Evolutionary conservation across 2,329 filamentous ascomycete species (phyloP).

Genomic region (Alternaria alternata): DNA sequence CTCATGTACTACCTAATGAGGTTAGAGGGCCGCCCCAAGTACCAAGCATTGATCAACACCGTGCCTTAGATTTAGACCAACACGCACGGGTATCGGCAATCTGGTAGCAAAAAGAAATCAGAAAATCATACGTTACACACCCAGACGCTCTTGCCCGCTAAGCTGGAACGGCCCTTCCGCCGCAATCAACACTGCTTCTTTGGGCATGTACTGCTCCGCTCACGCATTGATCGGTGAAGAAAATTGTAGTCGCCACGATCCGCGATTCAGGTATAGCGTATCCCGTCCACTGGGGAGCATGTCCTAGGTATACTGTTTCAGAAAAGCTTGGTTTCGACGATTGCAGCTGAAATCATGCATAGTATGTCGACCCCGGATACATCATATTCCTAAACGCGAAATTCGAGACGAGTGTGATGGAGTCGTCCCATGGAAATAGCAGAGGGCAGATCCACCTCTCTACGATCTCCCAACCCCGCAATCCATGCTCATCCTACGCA

Average conservation of each 20-base stretch:
- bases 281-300: not conserved
- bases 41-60: conserved; percentile 4
- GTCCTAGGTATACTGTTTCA: not conserved
- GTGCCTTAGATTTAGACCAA: not conserved
- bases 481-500: not conserved
- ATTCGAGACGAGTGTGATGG: not conserved
- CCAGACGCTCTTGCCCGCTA: not conserved
- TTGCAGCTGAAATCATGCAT: not conserved
- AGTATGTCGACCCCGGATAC: not conserved
- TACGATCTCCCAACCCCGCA: not conserved
- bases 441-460: not conserved
- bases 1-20: not conserved
- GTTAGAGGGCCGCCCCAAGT: not conserved
- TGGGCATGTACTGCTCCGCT: not conserved
- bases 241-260: conserved; percentile 2
- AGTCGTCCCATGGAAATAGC: not conserved
- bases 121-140: not conserved
- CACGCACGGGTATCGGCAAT: conserved; percentile 9
- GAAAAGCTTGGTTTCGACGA: not conserved
- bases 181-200: conserved; percentile 19
- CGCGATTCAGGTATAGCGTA: conserved; percentile 1
- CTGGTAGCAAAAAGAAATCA: not conserved
- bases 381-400: not conserved
- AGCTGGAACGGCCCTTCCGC: conserved; percentile 18
- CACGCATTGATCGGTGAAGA: not conserved